These are phyloP conservation scores for Phalaenopsis equestris DNA, from an alignment of 106 monocot genomes.

Conservation along the genomic window DNA sequence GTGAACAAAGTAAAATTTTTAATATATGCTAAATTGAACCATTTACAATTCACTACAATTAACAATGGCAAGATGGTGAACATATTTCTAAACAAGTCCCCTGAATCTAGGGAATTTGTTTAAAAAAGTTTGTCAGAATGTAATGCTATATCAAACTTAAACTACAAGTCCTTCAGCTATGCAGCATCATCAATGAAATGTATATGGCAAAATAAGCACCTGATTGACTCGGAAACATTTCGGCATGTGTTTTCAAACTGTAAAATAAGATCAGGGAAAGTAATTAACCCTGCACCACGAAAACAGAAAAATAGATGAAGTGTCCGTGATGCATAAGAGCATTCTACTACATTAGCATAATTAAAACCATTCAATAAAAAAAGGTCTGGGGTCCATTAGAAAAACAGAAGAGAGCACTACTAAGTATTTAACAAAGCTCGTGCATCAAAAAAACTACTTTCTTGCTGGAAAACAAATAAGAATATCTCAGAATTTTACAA, in stretches of 20 bases:
- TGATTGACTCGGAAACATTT: conserved; percentile 52
- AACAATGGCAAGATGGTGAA: neutral
- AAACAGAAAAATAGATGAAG: neutral
- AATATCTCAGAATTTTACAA: neutral
- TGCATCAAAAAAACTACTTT: neutral
- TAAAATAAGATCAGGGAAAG: conserved; percentile 60
- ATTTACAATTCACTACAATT: neutral
- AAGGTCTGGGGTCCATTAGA: neutral
- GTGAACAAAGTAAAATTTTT: neutral
- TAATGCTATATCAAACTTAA: neutral
- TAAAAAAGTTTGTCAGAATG: neutral
- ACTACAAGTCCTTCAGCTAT: no score
- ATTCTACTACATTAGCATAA: neutral
- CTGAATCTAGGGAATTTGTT: neutral
- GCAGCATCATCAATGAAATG: conserved; percentile 1
- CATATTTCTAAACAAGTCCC: neutral
- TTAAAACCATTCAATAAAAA: neutral
- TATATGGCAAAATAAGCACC: conserved; percentile 17
- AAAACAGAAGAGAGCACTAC: neutral
- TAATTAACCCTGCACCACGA: conserved; percentile 46
- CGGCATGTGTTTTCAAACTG: conserved; percentile 62
- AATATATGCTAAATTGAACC: conserved; percentile 1
- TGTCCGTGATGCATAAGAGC: neutral
- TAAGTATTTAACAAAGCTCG: neutral
- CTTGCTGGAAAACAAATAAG: neutral